Base-by-base conservation (phyloP, 805 yeast genomes). In the Zygosaccharomyces siamensis region DNA sequence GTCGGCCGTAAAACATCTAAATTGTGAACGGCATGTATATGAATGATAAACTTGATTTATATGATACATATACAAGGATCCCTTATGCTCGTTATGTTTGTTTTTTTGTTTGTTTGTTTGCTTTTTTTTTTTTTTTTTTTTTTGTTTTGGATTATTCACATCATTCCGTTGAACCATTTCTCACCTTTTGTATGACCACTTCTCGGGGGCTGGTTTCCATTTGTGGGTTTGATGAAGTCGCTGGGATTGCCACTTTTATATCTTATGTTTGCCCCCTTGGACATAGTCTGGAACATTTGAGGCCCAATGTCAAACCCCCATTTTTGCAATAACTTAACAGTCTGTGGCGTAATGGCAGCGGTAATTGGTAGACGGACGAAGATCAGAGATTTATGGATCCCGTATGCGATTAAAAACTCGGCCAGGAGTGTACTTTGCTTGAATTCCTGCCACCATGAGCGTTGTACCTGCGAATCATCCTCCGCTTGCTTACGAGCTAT, bases 321-420 rank as follows among this genome's bases (percentile, higher is more conserved):
- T 20, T 76, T 69, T 49, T 86, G 78, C 53, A 92, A 74, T 41
- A 71, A 62, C 45, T 67, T 72, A 4, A 89, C 96, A 2, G 89
- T 75, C 1, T 80, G 63, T 5, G 99, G 99, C 0, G 97, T 89
- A 10, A 90, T 77, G 2, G 96, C 95, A 0, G 97, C 97, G 0
- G 97, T 85, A 27, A 89, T 66, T 11, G 99, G 99, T 4, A 93
- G 71, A 53, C 99, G 77, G 37, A 93, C 77, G 51, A 92, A 79
- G 21, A 92, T 78, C 53, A 93, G 74, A 4, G 90, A 79, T 70
- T 93, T 93, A 72, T 93, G 98, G 40, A 93, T 72, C 2, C 96
- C 96, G 64, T 93, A 93, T 0, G 98, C 98, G 45, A 93, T 77
- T 10, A 86, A 82, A 57, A 89, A 80, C 67, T 92, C 97, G 0